These are phyloP conservation scores for Teunomyces tritomae DNA, from an alignment of 805 yeast genomes.

Conservation along the genomic window DNA sequence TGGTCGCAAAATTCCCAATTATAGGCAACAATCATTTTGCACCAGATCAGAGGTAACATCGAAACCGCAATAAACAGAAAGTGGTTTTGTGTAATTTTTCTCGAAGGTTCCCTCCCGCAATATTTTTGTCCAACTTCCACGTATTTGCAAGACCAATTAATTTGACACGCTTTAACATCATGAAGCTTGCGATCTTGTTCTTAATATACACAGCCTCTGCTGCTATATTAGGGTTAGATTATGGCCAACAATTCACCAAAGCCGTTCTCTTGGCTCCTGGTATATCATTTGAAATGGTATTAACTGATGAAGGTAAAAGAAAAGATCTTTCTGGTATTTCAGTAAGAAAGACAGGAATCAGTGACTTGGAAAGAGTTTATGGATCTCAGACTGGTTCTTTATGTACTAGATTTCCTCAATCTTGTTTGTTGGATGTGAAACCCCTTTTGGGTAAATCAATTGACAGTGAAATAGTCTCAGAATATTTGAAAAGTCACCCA, in stretches of 20 bases:
- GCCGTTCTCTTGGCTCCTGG: conserved; percentile 90
- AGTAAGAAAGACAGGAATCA: conserved; percentile 39
- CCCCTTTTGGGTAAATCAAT: conserved; percentile 63
- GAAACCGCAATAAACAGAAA: background rate
- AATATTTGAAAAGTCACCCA: conserved; percentile 55
- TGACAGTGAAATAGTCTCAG: conserved; percentile 44
- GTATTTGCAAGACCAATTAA: background rate
- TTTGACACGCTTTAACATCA: background rate
- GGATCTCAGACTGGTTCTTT: conserved; percentile 74
- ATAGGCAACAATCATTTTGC: background rate
- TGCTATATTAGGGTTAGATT: conserved; percentile 85
- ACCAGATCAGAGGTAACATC: background rate
- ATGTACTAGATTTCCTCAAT: conserved; percentile 70
- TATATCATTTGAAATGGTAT: conserved; percentile 78
- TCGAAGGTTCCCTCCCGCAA: conserved; percentile 4
- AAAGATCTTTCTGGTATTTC: conserved; percentile 83
- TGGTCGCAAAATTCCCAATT: background rate
- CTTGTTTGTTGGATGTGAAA: conserved; percentile 67
- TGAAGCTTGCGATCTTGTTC: conserved; percentile 1
- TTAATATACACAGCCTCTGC: conserved; percentile 24
- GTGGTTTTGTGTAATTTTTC: background rate
- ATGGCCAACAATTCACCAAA: conserved; percentile 83
- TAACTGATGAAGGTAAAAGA: conserved; percentile 88
- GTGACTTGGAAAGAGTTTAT: conserved; percentile 60
- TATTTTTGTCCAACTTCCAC: conserved; percentile 3